phyloP scores from a whole-genome alignment of 2,329 filamentous ascomycete species.

The Monilinia fructigena region DNA sequence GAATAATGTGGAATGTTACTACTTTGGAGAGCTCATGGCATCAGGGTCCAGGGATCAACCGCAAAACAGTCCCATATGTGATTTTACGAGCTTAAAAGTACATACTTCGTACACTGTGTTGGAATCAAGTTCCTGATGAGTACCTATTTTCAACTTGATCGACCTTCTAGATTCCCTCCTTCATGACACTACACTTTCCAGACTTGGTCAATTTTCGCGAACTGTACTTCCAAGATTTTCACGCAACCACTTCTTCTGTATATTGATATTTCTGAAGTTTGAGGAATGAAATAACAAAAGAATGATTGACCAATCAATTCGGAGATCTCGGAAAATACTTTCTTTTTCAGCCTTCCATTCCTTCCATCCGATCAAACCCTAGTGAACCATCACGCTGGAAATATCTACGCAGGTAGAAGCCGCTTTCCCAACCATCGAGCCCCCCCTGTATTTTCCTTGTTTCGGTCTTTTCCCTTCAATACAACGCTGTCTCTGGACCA shows the following conservation, averaged over 20 bases:
- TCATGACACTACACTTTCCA: not conserved
- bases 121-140: not conserved
- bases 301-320: slow-evolving; percentile 17
- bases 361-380: slow-evolving; percentile 17
- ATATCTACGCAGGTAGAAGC: slow-evolving; percentile 2
- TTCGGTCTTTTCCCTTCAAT: slow-evolving; percentile 17
- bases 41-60: slow-evolving; percentile 7
- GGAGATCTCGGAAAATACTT: slow-evolving; percentile 15
- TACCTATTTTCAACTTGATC: not conserved
- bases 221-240: not conserved
- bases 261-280: slow-evolving; percentile 5
- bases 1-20: slow-evolving; percentile 16
- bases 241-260: not conserved
- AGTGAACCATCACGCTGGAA: slow-evolving; percentile 23
- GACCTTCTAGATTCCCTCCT: not conserved
- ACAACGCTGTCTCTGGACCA: not conserved
- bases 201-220: not conserved
- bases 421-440: slow-evolving; percentile 8
- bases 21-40: slow-evolving; percentile 12
- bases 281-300: not conserved
- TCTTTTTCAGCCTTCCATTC: slow-evolving; percentile 21
- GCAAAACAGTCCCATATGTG: slow-evolving; percentile 1
- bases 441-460: slow-evolving; percentile 7
- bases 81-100: not conserved
- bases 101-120: not conserved